Evolutionary conservation across 2,329 filamentous ascomycete genomes (phyloP).

Genomic region (Talaromyces sp.): DNA sequence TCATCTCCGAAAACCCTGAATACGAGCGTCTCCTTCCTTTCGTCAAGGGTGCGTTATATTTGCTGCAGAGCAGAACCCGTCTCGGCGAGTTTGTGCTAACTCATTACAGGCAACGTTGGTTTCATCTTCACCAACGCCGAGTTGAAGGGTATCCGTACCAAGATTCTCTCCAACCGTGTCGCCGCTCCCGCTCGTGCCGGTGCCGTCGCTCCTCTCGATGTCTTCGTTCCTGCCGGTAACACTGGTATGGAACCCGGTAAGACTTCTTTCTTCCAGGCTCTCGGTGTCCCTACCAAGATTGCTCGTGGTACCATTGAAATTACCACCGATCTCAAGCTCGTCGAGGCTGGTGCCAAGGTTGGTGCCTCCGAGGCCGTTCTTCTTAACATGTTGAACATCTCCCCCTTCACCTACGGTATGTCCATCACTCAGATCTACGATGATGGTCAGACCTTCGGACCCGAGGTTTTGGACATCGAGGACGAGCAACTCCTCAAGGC

Average conservation of each 20-base stretch:
- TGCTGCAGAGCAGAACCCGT: not conserved
- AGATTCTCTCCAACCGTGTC: slow-evolving; percentile 95
- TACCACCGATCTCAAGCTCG: slow-evolving; percentile 93
- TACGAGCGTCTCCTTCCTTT: slow-evolving; percentile 96
- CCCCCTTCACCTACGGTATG: slow-evolving; percentile 99
- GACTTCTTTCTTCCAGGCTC: slow-evolving; percentile 99
- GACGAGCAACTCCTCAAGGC: slow-evolving; percentile 89
- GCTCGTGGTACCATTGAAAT: slow-evolving; percentile 99
- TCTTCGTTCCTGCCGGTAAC: slow-evolving; percentile 96
- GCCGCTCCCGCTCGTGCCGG: slow-evolving; percentile 96
- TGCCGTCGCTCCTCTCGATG: slow-evolving; percentile 88
- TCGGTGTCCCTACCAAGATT: slow-evolving; percentile 99
- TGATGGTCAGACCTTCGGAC: slow-evolving; percentile 85
- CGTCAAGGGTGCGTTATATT: slow-evolving; percentile 64
- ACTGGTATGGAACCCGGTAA: slow-evolving; percentile 99
- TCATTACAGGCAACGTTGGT: slow-evolving; percentile 72
- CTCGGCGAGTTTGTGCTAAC: not conserved
- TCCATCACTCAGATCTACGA: slow-evolving; percentile 95
- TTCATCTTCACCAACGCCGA: slow-evolving; percentile 99
- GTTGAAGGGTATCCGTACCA: slow-evolving; percentile 86
- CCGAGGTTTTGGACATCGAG: slow-evolving; percentile 84
- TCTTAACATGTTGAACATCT: slow-evolving; percentile 99
- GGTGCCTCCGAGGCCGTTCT: slow-evolving; percentile 97
- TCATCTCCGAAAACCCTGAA: slow-evolving; percentile 85
- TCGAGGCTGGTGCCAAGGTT: slow-evolving; percentile 89